phyloP scores from a whole-genome alignment of 2,329 filamentous ascomycete genomes.

The Geosmithia putterillii region DNA sequence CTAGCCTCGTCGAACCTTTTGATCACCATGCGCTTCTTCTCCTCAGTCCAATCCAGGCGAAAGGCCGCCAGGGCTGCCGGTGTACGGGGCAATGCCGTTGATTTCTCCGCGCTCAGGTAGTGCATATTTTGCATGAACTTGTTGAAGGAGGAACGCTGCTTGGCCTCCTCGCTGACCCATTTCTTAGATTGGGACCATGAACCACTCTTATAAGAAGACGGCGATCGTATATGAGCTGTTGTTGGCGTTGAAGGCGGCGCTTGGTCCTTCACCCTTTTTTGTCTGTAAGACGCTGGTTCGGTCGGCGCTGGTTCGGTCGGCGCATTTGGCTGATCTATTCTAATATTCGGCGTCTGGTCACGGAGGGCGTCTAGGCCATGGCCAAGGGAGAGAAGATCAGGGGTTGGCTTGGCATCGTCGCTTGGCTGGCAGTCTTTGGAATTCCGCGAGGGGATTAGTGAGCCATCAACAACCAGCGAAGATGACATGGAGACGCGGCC shows the following conservation, averaged over 20 bases:
- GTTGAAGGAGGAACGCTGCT: constrained; percentile 19
- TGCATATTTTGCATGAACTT: constrained; percentile 21
- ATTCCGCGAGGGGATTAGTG: too few species aligned
- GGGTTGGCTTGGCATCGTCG: too few species aligned
- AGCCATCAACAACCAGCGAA: too few species aligned
- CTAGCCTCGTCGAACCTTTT: constrained; percentile 8
- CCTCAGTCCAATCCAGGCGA: constrained; percentile 15
- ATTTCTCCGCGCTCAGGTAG: constrained; percentile 20
- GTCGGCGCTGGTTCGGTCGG: constrained; percentile 7
- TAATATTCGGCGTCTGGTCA: background rate
- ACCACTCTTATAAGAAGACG: constrained; percentile 13
- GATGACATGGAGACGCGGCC: too few species aligned
- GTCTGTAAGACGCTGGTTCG: too few species aligned
- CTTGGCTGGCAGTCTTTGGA: too few species aligned
- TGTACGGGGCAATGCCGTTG: constrained; percentile 22
- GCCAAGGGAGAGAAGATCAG: too few species aligned
- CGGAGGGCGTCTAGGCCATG: too few species aligned
- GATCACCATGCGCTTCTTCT: constrained; percentile 10
- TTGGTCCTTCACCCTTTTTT: background rate
- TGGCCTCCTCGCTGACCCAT: constrained; percentile 22
- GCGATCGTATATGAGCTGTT: too few species aligned
- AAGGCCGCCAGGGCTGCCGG: constrained; percentile 20
- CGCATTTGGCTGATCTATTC: constrained; percentile 6
- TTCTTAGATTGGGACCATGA: constrained; percentile 25
- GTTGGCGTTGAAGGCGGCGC: too few species aligned